Conservation (phyloP, 352 stramenopile genomes). For the Globisporangium ultimum region DNA sequence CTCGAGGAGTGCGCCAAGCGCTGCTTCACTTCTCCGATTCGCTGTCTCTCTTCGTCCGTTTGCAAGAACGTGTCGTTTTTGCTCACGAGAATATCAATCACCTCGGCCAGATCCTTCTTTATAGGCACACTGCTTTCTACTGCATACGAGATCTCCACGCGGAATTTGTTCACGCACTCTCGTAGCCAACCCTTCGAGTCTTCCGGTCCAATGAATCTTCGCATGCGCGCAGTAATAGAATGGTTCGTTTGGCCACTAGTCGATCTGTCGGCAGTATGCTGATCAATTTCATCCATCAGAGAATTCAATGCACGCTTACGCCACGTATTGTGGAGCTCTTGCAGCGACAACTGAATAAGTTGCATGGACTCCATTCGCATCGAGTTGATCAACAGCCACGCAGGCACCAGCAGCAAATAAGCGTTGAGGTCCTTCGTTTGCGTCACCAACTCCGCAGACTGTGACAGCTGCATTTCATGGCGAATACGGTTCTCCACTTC, state of each 20-base stretch:
- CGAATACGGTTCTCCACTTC: conserved; percentile 89
- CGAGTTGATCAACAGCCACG: conserved; percentile 99
- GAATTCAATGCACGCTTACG: conserved; percentile 93
- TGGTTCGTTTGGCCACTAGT: conserved; percentile 14
- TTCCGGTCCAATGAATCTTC: conserved; percentile 57
- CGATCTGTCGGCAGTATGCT: conserved; percentile 1
- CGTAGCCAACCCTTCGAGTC: conserved; percentile 48
- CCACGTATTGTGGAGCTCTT: conserved; percentile 98
- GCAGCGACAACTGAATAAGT: conserved; percentile 95
- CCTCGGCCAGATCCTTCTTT: conserved; percentile 69
- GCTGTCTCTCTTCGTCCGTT: conserved; percentile 38
- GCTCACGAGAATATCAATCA: conserved; percentile 56
- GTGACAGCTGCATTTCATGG: conserved; percentile 62
- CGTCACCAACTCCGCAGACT: conserved; percentile 19
- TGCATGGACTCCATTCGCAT: conserved; percentile 99
- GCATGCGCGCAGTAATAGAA: conserved; percentile 44
- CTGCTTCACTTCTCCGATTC: conserved; percentile 55
- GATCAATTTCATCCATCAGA: conserved; percentile 78
- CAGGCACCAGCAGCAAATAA: conserved; percentile 77
- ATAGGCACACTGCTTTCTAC: conserved; percentile 60
- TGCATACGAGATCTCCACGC: conserved; percentile 78
- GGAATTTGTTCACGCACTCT: conserved; percentile 69
- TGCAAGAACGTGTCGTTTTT: conserved; percentile 61
- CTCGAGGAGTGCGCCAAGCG: conserved; percentile 57
- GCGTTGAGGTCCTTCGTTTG: conserved; percentile 32